Conservation (phyloP, 176 grass and related monocot genomes). For the Triticum monococcum region DNA sequence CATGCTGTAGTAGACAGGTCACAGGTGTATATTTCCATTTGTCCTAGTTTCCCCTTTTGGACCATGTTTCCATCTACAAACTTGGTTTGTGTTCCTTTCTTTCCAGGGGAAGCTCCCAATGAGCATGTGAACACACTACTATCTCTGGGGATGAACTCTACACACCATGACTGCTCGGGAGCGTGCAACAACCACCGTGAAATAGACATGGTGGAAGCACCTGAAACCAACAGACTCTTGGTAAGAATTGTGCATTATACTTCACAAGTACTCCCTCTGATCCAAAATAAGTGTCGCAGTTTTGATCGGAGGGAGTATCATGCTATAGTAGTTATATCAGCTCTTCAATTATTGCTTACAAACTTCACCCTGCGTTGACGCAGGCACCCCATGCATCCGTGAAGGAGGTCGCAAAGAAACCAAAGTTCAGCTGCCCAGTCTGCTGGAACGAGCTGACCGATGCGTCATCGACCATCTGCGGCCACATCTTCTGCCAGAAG, state of each 20-base stretch:
- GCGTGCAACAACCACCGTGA: neutral
- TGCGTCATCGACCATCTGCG: conserved; percentile 70
- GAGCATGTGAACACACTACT: conserved; percentile 48
- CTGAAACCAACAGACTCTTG: neutral
- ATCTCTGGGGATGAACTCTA: conserved; percentile 40
- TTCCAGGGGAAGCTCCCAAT: conserved; percentile 38
- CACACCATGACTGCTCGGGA: neutral
- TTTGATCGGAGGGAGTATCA: too few species aligned
- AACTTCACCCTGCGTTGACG: neutral
- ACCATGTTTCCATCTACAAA: conserved; percentile 7
- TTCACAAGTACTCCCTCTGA: neutral
- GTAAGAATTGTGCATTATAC: conserved; percentile 1
- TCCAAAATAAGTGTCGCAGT: too few species aligned
- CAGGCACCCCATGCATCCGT: conserved; percentile 23
- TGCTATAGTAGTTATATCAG: neutral
- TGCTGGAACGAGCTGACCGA: conserved; percentile 57
- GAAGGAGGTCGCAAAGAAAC: conserved; percentile 39
- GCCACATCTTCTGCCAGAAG: conserved; percentile 80
- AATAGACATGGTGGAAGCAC: conserved; percentile 15
- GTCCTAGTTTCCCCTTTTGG: neutral
- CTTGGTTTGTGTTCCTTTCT: neutral
- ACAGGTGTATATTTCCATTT: neutral
- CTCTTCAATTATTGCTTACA: conserved; percentile 6
- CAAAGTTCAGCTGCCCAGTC: conserved; percentile 70
- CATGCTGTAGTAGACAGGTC: neutral